These are phyloP conservation scores for Talaromyces proteolyticus DNA, from an alignment of 495 filamentous ascomycete genomes.

Conservation along the genomic window DNA sequence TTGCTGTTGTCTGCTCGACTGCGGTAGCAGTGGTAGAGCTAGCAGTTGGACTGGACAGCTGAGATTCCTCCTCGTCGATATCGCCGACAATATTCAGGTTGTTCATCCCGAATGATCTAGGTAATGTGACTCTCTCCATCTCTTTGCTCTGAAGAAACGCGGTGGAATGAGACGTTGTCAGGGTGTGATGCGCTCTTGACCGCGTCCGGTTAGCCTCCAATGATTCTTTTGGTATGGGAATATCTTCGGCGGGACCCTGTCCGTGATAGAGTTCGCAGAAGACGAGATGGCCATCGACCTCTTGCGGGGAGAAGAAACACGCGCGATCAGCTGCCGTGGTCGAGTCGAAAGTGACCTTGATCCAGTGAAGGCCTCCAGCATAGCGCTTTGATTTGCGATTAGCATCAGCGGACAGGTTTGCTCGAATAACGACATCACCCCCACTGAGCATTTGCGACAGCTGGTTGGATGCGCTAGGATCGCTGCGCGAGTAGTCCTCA, in stretches of 20 bases:
- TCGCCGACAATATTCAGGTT: constrained; percentile 18
- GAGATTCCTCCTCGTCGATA: constrained; percentile 21
- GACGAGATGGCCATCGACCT: constrained; percentile 68
- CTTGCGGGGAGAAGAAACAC: constrained; percentile 67
- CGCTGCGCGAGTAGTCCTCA: constrained; percentile 77
- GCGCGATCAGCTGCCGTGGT: constrained; percentile 72
- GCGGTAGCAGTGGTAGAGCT: constrained; percentile 50
- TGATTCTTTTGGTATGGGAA: constrained; percentile 46
- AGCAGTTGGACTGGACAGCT: constrained; percentile 39
- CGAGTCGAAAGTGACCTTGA: constrained; percentile 89
- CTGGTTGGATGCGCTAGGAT: constrained; percentile 44
- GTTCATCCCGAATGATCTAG: constrained; percentile 40
- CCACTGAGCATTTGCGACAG: constrained; percentile 51
- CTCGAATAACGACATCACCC: constrained; percentile 57
- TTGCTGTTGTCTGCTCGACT: constrained; percentile 10
- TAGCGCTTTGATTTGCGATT: constrained; percentile 69
- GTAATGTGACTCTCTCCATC: constrained; percentile 34
- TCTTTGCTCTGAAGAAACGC: constrained; percentile 31
- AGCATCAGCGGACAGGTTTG: constrained; percentile 59
- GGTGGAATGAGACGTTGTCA: constrained; percentile 27
- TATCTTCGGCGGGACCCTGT: constrained; percentile 61
- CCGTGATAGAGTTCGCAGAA: constrained; percentile 73
- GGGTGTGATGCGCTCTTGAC: constrained; percentile 7
- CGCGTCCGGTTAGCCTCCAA: constrained; percentile 18
- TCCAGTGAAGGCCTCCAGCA: constrained; percentile 79